Evolutionary conservation across 1,139 yeast genomes (phyloP).

Genomic region (Pichia sp.): DNA sequence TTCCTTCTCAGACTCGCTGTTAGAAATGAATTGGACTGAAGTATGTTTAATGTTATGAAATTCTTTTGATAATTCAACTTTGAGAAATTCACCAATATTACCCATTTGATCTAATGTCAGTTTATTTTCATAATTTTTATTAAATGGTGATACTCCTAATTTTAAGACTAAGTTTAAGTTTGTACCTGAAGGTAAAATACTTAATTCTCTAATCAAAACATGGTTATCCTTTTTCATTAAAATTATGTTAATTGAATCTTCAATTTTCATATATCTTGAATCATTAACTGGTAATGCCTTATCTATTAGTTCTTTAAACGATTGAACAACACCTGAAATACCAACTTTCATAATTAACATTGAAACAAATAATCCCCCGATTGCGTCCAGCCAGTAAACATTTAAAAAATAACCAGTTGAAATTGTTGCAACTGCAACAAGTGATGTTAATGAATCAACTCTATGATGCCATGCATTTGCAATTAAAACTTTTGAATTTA

Average conservation of each 20-base stretch:
- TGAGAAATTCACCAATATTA: slow-evolving; percentile 32
- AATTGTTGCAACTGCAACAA: slow-evolving; percentile 84
- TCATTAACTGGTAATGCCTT: slow-evolving; percentile 39
- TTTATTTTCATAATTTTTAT: slow-evolving; percentile 35
- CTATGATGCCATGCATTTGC: slow-evolving; percentile 99
- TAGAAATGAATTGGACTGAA: slow-evolving; percentile 30
- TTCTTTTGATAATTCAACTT: slow-evolving; percentile 27
- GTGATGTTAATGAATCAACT: slow-evolving; percentile 88
- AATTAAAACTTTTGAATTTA: slow-evolving; percentile 81
- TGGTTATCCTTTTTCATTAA: slow-evolving; percentile 33
- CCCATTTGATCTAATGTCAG: slow-evolving; percentile 42
- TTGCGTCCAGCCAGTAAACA: slow-evolving; percentile 79
- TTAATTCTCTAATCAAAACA: slow-evolving; percentile 38
- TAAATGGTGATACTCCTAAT: slow-evolving; percentile 36
- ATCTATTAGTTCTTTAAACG: slow-evolving; percentile 75
- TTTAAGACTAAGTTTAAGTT: slow-evolving; percentile 40
- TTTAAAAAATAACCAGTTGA: slow-evolving; percentile 75
- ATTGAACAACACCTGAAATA: slow-evolving; percentile 58
- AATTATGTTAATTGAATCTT: slow-evolving; percentile 33
- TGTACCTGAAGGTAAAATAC: slow-evolving; percentile 68
- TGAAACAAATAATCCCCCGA: slow-evolving; percentile 87
- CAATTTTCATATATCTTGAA: slow-evolving; percentile 35
- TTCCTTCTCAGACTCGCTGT: not conserved
- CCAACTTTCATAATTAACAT: slow-evolving; percentile 80
- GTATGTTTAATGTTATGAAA: slow-evolving; percentile 32